Base-by-base conservation (phyloP, 2,329 filamentous ascomycete genomes). In the Sporothrix humicola region DNA sequence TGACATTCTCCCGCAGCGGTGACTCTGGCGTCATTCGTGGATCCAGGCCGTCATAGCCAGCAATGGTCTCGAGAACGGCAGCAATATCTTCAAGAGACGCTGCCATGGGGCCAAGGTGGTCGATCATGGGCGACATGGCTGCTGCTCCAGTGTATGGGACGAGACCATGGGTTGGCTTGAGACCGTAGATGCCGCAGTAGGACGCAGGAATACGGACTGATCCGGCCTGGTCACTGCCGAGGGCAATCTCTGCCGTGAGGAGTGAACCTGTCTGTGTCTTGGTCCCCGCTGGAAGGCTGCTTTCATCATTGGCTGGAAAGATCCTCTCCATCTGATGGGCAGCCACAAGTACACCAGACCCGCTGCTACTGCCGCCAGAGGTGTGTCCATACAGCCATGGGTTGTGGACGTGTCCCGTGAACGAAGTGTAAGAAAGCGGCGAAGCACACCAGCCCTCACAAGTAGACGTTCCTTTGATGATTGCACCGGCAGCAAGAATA, bases 331-430 rank as follows among this genome's bases (percentile, higher is more conserved):
- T 63, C 10, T 37, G 20, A 46, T 52, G 48, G 15, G 61, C 71
- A 2, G 79, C 80, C 9, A 81, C 75, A 1, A 84, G 73, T 0
- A 81, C 81, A 0, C 86, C 92, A 5, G 90, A 90, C 1, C 93
- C 93, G 3, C 91, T 92, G 0, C 92, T 94, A 4, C 90, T 93
- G 7, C 93, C 93, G 66, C 93, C 92, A 3, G 89, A 89, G 79
- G 95, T 95, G 82, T 93, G 95, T 0, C 84, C 80, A 0, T 83
- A 80, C 79, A 94, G 93, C 80, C 93, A 89, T 0, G 93, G 93
- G 77, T 96, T 95, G 26, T 86, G 85, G 0, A 87, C 88, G 1
- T 90, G 89, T 75, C 94, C 94, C 80, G 92, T 92, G 78, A 92
- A 92, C 2, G 90, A 92, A 0, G 91, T 93, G 77, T 93, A 81